These are phyloP conservation scores for Massariosphaeria phaeospora DNA, from an alignment of 495 filamentous ascomycete species.

Conservation along the genomic window DNA sequence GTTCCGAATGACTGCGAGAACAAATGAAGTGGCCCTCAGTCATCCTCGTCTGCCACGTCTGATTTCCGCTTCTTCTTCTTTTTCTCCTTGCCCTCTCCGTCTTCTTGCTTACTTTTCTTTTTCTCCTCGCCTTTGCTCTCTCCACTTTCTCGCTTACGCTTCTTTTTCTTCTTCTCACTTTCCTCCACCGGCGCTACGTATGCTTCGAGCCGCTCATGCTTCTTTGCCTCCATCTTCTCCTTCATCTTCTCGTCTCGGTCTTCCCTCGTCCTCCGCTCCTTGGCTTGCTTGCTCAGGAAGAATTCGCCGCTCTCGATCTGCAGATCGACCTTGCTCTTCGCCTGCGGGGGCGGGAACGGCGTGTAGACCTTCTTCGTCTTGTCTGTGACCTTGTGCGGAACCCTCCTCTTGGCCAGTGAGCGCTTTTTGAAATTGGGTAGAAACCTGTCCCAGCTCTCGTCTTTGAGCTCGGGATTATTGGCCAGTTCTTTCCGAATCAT, in stretches of 20 bases:
- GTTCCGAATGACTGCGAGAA: too few relatives aligned
- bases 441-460: conserved; percentile 94
- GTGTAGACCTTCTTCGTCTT: conserved; percentile 94
- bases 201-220: conserved; percentile 74
- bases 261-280: conserved; percentile 74
- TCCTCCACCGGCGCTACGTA: conserved; percentile 86
- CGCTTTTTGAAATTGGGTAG: conserved; percentile 97
- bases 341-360: conserved; percentile 63
- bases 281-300: conserved; percentile 86
- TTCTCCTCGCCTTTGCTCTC: conserved; percentile 45
- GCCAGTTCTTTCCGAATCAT: conserved; percentile 97
- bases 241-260: conserved; percentile 73
- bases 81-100: conserved; percentile 46
- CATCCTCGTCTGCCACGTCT: too few relatives aligned
- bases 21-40: too few relatives aligned
- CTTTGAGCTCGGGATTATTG: conserved; percentile 81
- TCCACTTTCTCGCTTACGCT: conserved; percentile 54
- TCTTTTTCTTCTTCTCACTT: conserved; percentile 47
- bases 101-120: conserved; percentile 54
- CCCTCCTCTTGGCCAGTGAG: conserved; percentile 75
- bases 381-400: conserved; percentile 81
- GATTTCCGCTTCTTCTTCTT: conserved; percentile 22
- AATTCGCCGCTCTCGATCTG: conserved; percentile 98
- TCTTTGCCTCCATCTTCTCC: conserved; percentile 88
- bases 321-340: conserved; percentile 96